A percentile compares a stretch with the other conserved stretches of the same genome.
Conservation (phyloP, 768 basidiomycete genomes). For the Russula sp. region DNA sequence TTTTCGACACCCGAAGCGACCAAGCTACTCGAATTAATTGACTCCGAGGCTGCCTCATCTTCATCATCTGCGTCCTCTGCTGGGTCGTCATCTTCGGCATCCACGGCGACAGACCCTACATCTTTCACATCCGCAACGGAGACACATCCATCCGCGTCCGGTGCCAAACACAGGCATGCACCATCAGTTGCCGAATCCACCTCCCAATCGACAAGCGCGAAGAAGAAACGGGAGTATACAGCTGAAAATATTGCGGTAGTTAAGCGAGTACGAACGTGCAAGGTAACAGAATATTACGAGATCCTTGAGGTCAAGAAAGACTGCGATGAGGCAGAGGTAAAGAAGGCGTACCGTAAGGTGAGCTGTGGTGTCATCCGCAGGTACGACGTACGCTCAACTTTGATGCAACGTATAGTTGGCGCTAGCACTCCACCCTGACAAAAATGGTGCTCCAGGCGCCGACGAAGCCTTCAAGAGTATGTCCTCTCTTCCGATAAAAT, state of each 20-base stretch:
- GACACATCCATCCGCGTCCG: slow-evolving; percentile 66
- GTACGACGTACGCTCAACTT: not conserved
- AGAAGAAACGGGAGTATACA: slow-evolving; percentile 61
- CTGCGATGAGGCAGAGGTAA: slow-evolving; percentile 78
- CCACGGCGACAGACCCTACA: slow-evolving; percentile 32
- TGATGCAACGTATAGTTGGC: slow-evolving; percentile 50
- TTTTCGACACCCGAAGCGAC: slow-evolving; percentile 73
- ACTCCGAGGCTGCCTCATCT: slow-evolving; percentile 40
- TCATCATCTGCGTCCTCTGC: slow-evolving; percentile 28
- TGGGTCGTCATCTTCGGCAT: slow-evolving; percentile 32
- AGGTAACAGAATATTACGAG: slow-evolving; percentile 88
- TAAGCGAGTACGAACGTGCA: slow-evolving; percentile 78
- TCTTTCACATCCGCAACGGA: slow-evolving; percentile 48
- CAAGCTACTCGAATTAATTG: slow-evolving; percentile 58
- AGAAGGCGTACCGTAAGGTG: slow-evolving; percentile 96
- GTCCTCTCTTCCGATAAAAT: slow-evolving; percentile 27
- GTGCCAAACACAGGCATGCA: slow-evolving; percentile 55
- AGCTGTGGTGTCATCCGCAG: slow-evolving; percentile 17
- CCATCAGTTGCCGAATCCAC: slow-evolving; percentile 40
- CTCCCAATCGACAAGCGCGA: slow-evolving; percentile 30
- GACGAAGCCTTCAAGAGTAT: slow-evolving; percentile 97
- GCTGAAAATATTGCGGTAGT: slow-evolving; percentile 77
- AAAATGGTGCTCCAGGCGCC: slow-evolving; percentile 95
- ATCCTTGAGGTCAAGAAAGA: slow-evolving; percentile 74
- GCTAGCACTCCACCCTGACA: slow-evolving; percentile 83